These are phyloP conservation scores for Neofusicoccum cordaticola DNA, from an alignment of 2,329 filamentous ascomycete genomes.

Conservation along the genomic window DNA sequence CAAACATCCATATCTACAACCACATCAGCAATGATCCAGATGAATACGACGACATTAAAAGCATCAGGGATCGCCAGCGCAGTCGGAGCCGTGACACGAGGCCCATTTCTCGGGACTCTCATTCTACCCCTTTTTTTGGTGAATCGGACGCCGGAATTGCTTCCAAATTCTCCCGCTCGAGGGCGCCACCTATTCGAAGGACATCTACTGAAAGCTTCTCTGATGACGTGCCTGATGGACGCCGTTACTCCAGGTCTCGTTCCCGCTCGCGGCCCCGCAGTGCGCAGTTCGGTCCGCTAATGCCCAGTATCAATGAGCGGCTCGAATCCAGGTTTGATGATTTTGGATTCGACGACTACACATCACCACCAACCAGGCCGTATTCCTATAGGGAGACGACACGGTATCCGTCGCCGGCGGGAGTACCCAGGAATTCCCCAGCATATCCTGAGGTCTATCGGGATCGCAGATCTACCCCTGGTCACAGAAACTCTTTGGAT, in stretches of 20 bases:
- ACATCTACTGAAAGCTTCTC: background rate
- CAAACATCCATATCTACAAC: background rate
- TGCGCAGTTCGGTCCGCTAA: background rate
- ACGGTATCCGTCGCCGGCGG: too few relatives aligned
- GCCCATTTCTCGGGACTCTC: background rate
- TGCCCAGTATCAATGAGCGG: background rate
- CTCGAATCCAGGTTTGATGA: background rate
- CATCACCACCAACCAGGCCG: too few relatives aligned
- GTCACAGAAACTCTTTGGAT: too few relatives aligned
- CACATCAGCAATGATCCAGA: background rate
- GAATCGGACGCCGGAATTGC: background rate
- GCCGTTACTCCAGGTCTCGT: background rate
- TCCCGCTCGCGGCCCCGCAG: background rate
- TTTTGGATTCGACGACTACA: background rate
- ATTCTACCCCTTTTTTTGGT: too few relatives aligned
- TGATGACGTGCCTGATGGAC: too few relatives aligned
- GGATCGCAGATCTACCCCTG: too few relatives aligned
- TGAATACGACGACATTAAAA: background rate
- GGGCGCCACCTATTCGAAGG: background rate
- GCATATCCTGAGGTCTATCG: too few relatives aligned
- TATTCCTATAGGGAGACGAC: too few relatives aligned
- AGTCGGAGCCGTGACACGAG: background rate
- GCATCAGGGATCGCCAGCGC: background rate
- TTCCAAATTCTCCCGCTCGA: too few relatives aligned
- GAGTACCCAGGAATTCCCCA: too few relatives aligned